Evolutionary conservation across 306 rosid genomes (phyloP).

Genomic region (Sechiopsis laciniata): DNA sequence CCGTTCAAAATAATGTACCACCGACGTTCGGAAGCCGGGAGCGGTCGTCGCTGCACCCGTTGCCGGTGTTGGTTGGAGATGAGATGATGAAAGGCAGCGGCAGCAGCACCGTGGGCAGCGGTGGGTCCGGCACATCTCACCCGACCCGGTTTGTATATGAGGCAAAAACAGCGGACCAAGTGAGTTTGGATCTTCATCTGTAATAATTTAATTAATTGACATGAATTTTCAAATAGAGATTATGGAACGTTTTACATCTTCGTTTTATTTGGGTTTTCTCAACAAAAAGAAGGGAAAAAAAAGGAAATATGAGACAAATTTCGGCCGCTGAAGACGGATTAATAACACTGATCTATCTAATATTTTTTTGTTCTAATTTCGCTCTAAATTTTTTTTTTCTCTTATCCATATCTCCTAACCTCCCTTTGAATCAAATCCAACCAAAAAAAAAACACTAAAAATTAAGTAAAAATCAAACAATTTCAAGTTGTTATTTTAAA

Average conservation of each 20-base stretch:
- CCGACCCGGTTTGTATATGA: slow-evolving; percentile 48
- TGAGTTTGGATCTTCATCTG: slow-evolving; percentile 94
- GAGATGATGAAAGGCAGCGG: slow-evolving; percentile 32
- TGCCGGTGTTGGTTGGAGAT: slow-evolving; percentile 50
- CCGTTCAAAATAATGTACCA: slow-evolving; percentile 28
- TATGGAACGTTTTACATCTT: background rate
- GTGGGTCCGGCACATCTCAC: slow-evolving; percentile 31
- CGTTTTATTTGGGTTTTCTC: background rate
- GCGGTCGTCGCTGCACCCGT: slow-evolving; percentile 41
- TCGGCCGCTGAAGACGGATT: background rate
- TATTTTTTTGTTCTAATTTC: background rate
- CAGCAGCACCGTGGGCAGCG: slow-evolving; percentile 23
- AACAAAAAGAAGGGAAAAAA: background rate
- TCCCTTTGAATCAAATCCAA: slow-evolving; percentile 5
- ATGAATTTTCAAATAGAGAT: background rate
- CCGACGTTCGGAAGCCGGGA: slow-evolving; percentile 46
- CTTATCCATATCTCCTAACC: slow-evolving; percentile 7
- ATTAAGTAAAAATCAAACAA: background rate
- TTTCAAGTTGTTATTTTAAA: background rate
- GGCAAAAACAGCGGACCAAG: slow-evolving; percentile 50
- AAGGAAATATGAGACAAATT: background rate
- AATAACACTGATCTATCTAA: slow-evolving; percentile 12
- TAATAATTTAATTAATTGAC: slow-evolving; percentile 29
- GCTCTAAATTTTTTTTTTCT: background rate
- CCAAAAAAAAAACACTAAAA: background rate